Evolutionary conservation across 441 rosid species (phyloP), one percentile per base, ranked within the genome.

Genomic region (Pelargonium cotyledonis): DNA sequence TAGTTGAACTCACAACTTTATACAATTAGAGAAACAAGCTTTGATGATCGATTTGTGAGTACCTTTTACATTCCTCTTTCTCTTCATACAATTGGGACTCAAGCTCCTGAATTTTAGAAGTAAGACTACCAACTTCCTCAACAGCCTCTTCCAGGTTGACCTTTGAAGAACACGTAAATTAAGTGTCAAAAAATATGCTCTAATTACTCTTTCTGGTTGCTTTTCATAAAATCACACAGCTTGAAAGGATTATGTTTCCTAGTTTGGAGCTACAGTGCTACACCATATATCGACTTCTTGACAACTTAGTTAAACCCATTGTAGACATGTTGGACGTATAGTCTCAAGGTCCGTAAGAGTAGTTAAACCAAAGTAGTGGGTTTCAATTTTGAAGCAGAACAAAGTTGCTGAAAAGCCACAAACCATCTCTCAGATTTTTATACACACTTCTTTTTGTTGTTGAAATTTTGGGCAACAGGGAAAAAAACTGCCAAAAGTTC

Each of bases 31-130:
- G 68, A 5, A 15, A 40, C 65, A 67, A 43, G 44, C 35, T 68
- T 51, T 7, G 31, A n/a, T 14, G 74, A 63, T 8, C n/a, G 9
- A 47, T 49, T 60, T 18, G 62, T 40, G 38, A 69, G 75, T 75
- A 92, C 99, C 92, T 88, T 77, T 79, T 84, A 71, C 81, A 84
- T 53, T 88, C 93, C 64, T 90, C 94, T 82, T 80, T 89, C 81
- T 90, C 97, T 62, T 77, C 82, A 68, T 81, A 79, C 61, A 95
- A 79, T 73, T 90, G 91, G 76, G 81, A 77, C 77, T 85, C 85
- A 77, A 92, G 91, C 77, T 88, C 96, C 77, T 75, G 75, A 75
- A 86, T 82, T 80, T 80, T 87, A 70, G 88, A 88, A 65, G 81
- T 72, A 68, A 92, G 95, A 75, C 78, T 79, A 68, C 83, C 89